Conservation (phyloP, 352 stramenopile species). For the Phytophthora nicotianae region DNA sequence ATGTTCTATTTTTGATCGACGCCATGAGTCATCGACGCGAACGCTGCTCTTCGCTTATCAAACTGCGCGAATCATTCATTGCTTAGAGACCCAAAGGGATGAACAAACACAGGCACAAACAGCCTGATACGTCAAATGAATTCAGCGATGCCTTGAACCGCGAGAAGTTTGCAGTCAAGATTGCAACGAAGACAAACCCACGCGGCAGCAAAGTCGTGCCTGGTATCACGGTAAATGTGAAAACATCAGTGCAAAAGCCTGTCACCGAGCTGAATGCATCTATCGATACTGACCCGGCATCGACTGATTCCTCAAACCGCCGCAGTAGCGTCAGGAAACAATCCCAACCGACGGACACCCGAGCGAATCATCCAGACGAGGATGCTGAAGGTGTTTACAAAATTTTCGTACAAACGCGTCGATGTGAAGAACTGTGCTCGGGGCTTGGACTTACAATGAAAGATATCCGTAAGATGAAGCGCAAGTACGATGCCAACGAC, state of each 20-base stretch:
- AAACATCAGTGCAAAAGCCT: background rate
- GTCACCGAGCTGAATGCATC: background rate
- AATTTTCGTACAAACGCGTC: slow-evolving; percentile 59
- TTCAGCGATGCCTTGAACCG: slow-evolving; percentile 41
- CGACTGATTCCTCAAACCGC: slow-evolving; percentile 9
- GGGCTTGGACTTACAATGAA: slow-evolving; percentile 51
- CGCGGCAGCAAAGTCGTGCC: slow-evolving; percentile 21
- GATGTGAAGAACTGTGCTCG: slow-evolving; percentile 58
- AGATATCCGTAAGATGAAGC: slow-evolving; percentile 73
- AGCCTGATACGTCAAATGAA: slow-evolving; percentile 17
- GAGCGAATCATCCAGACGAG: slow-evolving; percentile 22
- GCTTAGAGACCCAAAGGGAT: background rate
- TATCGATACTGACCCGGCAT: background rate
- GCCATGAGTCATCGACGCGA: background rate
- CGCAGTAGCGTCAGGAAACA: slow-evolving; percentile 10
- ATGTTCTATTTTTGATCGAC: slow-evolving; percentile 2
- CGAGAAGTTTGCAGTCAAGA: slow-evolving; percentile 16
- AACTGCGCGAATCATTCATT: background rate
- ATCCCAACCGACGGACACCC: background rate
- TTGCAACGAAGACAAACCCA: background rate
- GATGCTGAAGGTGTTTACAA: slow-evolving; percentile 49
- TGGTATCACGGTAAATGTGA: slow-evolving; percentile 3
- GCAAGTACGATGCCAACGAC: slow-evolving; percentile 73
- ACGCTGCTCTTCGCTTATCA: too few species aligned
- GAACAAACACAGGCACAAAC: slow-evolving; percentile 27